Evolutionary conservation across 768 basidiomycete species (phyloP).

Genomic region (Xerocomellus dryophilus): DNA sequence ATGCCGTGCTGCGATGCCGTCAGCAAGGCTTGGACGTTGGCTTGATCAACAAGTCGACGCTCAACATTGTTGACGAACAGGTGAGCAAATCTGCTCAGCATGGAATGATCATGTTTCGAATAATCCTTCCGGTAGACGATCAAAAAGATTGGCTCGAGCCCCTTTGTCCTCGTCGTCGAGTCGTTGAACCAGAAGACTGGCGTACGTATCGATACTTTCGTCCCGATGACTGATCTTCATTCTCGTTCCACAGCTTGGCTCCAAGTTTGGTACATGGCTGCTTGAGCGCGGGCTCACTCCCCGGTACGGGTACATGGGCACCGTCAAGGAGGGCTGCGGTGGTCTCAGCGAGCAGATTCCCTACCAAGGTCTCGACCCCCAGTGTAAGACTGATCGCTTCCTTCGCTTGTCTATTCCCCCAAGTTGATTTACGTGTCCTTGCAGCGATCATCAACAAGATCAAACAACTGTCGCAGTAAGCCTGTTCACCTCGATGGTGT

Average conservation of each 20-base stretch:
- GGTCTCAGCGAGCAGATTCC: conserved; percentile 86
- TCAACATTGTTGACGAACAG: conserved; percentile 83
- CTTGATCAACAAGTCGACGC: conserved; percentile 79
- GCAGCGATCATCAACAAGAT: conserved; percentile 48
- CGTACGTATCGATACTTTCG: conserved; percentile 29
- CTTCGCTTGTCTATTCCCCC: background rate
- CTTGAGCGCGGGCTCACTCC: conserved; percentile 79
- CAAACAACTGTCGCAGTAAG: conserved; percentile 36
- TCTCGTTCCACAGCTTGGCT: conserved; percentile 51
- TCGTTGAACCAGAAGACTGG: conserved; percentile 89
- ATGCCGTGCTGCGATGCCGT: conserved; percentile 74
- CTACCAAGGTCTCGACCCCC: conserved; percentile 74
- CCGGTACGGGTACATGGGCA: conserved; percentile 78
- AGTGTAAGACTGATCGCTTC: conserved; percentile 47
- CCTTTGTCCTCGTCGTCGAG: conserved; percentile 83
- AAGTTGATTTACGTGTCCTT: background rate
- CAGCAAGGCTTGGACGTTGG: conserved; percentile 77
- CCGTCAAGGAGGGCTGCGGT: conserved; percentile 69
- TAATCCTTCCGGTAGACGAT: conserved; percentile 40
- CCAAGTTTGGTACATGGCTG: conserved; percentile 83
- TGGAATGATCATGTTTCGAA: background rate
- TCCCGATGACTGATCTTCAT: background rate
- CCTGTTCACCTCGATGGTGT: background rate
- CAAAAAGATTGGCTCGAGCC: conserved; percentile 66
- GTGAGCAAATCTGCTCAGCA: conserved; percentile 31